Conservation (phyloP, 139 green algal species). For the Spirogloea muscicola region DNA sequence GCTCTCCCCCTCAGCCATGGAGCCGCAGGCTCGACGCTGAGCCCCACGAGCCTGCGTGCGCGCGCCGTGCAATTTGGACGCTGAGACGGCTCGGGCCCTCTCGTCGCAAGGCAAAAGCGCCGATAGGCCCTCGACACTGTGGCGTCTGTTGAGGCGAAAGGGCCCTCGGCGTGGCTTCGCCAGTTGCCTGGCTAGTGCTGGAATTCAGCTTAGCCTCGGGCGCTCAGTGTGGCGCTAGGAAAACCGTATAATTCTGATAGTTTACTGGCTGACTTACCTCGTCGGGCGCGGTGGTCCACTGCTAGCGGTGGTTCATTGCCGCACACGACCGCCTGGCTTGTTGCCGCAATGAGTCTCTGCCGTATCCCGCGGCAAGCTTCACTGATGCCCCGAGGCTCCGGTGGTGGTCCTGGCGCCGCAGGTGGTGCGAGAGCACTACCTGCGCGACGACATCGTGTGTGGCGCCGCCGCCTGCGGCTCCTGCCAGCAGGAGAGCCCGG, state of each 20-base stretch:
- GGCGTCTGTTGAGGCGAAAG: too few relatives aligned
- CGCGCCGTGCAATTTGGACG: too few relatives aligned
- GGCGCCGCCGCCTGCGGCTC: slow-evolving; percentile 47
- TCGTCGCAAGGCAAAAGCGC: too few relatives aligned
- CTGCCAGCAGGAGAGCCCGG: slow-evolving; percentile 54
- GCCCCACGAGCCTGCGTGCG: too few relatives aligned
- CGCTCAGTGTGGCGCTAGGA: neutral
- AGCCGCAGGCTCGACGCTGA: neutral
- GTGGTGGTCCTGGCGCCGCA: too few relatives aligned
- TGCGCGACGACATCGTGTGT: slow-evolving; percentile 90
- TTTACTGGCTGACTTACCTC: neutral
- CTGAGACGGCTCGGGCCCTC: too few relatives aligned
- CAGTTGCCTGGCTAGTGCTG: too few relatives aligned
- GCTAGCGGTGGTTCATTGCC: neutral
- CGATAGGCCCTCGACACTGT: too few relatives aligned
- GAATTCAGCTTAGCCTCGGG: too few relatives aligned
- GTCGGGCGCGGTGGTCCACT: neutral
- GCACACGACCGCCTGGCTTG: neutral
- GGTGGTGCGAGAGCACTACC: slow-evolving; percentile 80
- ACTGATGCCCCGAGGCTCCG: too few relatives aligned
- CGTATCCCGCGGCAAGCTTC: too few relatives aligned
- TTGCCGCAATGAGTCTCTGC: slow-evolving; percentile 12
- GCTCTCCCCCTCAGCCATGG: neutral
- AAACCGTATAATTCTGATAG: neutral
- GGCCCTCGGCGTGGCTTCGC: too few relatives aligned